phyloP scores from a whole-genome alignment of 352 stramenopile genomes.

The Phytopythium helicoides region DNA sequence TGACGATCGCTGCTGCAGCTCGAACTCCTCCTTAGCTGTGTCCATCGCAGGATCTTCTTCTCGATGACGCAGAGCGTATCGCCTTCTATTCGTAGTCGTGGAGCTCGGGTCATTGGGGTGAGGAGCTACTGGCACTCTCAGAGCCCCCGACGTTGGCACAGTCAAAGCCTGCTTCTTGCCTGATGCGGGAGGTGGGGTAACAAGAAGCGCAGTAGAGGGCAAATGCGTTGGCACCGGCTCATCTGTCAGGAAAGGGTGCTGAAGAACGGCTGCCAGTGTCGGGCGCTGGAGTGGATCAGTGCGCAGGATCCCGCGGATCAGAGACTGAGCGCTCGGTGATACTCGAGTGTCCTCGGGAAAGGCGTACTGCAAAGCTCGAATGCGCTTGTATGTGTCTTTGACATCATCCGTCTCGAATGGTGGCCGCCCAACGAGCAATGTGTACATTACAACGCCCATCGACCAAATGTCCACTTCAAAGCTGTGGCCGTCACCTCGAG shows the following conservation, averaged over 20 bases:
- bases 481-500: slow-evolving; percentile 90
- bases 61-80: slow-evolving; percentile 34
- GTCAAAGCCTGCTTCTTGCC: slow-evolving; percentile 7
- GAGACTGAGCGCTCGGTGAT: slow-evolving; percentile 67
- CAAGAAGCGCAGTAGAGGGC: slow-evolving; percentile 57
- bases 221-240: slow-evolving; percentile 54
- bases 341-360: slow-evolving; percentile 92
- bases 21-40: background rate
- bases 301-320: slow-evolving; percentile 74
- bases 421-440: slow-evolving; percentile 95
- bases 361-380: slow-evolving; percentile 95
- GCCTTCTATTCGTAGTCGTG: slow-evolving; percentile 15
- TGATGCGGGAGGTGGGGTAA: slow-evolving; percentile 70
- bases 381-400: slow-evolving; percentile 98
- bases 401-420: slow-evolving; percentile 98
- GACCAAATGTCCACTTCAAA: slow-evolving; percentile 99
- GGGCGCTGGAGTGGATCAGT: slow-evolving; percentile 67
- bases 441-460: slow-evolving; percentile 97
- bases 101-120: slow-evolving; percentile 18
- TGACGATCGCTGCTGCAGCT: slow-evolving; percentile 21
- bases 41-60: slow-evolving; percentile 21
- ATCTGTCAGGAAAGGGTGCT: slow-evolving; percentile 74
- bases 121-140: slow-evolving; percentile 10
- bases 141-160: background rate
- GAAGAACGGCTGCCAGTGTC: slow-evolving; percentile 73